A percentile compares a stretch with the other conserved stretches of the same genome.
Evolutionary conservation across 129 eudicot genomes (phyloP).

Genomic region (Centaurea solstitialis): DNA sequence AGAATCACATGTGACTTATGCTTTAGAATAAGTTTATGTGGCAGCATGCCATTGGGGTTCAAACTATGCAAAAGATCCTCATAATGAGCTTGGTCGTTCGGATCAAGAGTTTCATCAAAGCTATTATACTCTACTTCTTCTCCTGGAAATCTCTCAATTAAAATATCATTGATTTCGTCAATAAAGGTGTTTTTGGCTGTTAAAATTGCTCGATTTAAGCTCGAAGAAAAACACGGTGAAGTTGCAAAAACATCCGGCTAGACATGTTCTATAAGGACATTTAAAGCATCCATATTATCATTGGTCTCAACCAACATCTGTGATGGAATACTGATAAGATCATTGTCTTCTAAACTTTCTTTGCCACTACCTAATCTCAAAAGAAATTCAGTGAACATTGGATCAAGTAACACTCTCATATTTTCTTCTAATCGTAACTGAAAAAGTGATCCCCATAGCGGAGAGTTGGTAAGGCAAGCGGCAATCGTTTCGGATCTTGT

Average conservation of each 20-base stretch:
- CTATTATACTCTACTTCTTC: neutral
- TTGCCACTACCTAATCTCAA: neutral
- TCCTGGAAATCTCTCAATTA: neutral
- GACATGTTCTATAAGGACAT: neutral
- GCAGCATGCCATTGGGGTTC: neutral
- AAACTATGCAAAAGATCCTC: neutral
- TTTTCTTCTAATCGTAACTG: no score
- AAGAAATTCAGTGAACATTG: neutral
- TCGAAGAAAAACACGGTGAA: neutral
- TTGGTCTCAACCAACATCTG: neutral
- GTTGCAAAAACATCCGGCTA: neutral
- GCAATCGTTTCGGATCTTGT: no score
- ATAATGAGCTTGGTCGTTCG: neutral
- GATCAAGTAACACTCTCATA: neutral
- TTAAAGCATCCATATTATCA: neutral
- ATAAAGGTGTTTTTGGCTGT: neutral
- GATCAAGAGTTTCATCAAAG: neutral
- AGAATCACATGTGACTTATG: conserved; percentile 14
- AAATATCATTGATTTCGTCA: neutral
- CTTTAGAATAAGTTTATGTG: conserved; percentile 14
- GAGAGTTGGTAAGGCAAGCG: no score
- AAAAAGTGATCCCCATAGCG: no score
- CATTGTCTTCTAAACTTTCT: no score
- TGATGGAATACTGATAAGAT: neutral
- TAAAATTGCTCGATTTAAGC: neutral